Base-by-base conservation (phyloP, 1,139 yeast genomes). In the Geotrichum aggregatum region DNA sequence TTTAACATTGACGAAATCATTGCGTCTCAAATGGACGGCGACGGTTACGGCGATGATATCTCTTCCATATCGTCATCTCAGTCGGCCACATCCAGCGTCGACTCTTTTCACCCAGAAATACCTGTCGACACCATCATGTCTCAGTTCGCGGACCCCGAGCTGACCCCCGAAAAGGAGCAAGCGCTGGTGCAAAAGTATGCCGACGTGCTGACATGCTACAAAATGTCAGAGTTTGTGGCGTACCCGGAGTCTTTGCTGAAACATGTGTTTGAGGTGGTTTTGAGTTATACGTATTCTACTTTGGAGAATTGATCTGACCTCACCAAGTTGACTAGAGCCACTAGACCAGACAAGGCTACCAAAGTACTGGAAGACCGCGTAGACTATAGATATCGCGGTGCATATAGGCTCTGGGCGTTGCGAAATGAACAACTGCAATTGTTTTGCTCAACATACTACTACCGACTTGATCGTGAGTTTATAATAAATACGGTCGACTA, bases 91-190 rank as follows among this genome's bases (percentile, higher is more conserved):
- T 33, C 21, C 13, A 33, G 47, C 31, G 28, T 11, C 8, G 41
- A 22, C 11, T 34, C 33, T n/a, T 44, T 38, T 22, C 38, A 11
- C 10, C 52, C 48, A 11, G 34, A 34, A 3, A 30, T 43, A 7
- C 41, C 50, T 10, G 38, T 51, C 13, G 54, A 47, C 35, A n/a
- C 13, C 14, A 51, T 51, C 33, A 51, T 51, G 50, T 30, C 48
- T 2, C 48, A 51, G 46, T 47, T 51, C 16, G 41, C 47, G n/a
- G 36, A 38, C n/a, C 50, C 54, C 1, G 45, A 16, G 18, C 28
- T 51, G 19, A 43, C 43, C 11, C 31, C 31, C 1, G 44, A 47
- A 11, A 24, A 31, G 11, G 50, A 51, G 33, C 16, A 14, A 18
- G 28, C 21, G 18, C 33, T 51, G 14, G 47, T 51, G 6, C 22